A percentile compares a stretch with the other conserved stretches of the same genome.
These are phyloP conservation scores for Blastobotrys petasosporus DNA, from an alignment of 1,139 yeast genomes.

Conservation along the genomic window DNA sequence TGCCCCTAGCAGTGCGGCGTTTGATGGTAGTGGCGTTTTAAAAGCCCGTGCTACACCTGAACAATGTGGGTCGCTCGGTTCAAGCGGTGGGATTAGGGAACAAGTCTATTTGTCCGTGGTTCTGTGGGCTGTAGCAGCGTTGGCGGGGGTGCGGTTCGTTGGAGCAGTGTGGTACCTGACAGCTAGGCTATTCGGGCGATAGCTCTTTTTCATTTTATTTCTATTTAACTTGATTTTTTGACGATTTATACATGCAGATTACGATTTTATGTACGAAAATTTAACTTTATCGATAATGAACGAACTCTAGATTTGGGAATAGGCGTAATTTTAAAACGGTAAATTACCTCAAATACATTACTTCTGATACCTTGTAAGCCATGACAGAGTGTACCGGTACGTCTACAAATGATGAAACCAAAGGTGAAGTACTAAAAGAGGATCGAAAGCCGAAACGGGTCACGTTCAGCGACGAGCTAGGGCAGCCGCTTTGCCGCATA, in stretches of 20 bases:
- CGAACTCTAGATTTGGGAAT: background rate
- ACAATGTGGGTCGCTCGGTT: slow-evolving; percentile 24
- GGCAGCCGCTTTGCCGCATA: no score
- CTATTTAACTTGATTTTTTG: background rate
- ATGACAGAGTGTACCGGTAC: no score
- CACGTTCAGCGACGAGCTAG: no score
- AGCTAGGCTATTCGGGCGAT: slow-evolving; percentile 30
- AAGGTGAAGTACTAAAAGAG: no score
- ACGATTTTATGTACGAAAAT: background rate
- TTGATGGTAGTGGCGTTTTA: slow-evolving; percentile 13
- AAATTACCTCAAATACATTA: no score
- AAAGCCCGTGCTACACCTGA: slow-evolving; percentile 14
- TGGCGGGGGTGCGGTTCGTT: slow-evolving; percentile 62
- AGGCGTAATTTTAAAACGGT: no score
- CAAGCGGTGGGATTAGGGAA: slow-evolving; percentile 24
- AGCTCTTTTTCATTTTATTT: background rate
- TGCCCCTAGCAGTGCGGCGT: slow-evolving; percentile 1
- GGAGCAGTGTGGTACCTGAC: slow-evolving; percentile 40
- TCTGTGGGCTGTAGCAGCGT: slow-evolving; percentile 70
- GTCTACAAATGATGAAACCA: no score
- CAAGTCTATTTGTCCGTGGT: slow-evolving; percentile 62
- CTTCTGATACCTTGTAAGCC: no score
- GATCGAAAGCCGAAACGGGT: no score
- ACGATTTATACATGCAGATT: background rate
- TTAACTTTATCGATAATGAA: background rate